Base-by-base conservation (phyloP, 2,329 filamentous ascomycete species). In the Alternaria atra region DNA sequence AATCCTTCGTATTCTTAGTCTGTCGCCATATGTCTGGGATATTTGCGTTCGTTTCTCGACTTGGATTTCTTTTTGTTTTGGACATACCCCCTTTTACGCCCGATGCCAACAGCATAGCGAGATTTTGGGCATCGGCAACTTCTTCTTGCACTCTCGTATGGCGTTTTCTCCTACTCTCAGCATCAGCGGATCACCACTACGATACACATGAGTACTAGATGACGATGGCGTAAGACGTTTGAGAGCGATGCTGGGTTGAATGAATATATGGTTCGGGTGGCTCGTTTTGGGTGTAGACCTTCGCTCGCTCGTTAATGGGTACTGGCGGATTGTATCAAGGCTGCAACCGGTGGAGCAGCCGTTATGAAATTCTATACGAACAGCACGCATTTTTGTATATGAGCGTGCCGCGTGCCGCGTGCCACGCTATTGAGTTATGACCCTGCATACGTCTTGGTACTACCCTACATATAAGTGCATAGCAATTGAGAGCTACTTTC, bases 11-110 rank as follows among this genome's bases (percentile, higher is more conserved):
- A 59, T 64, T 58, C 46, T 58, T 61, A 61, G 46, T 37, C 56
- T 43, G 51, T 40, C 37, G 39, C 63, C 60, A 69, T 67, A 61
- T 69, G 53, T 52, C 61, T 58, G 61, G 39, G 44, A 59, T 64
- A 37, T 61, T 70, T 61, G 64, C 52, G 61, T 57, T 61, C 56
- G 67, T 66, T 65, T 69, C 60, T 67, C 68, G 57, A 66, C 61
- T 65, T 71, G 55, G 55, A 55, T 55, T 60, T 71, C 69, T 71
- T 68, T 42, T 50, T 50, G 23, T 66, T 64, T 70, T 67, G 61
- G 70, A 72, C 76, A 78, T 78, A 77, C 73, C 71, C 72, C 62
- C 72, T 66, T 66, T 77, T 67, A 74, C 68, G 70, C 75, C 60
- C 73, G 68, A 69, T 70, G 71, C 70, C 64, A 67, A 66, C 61